Conservation (phyloP, 2,329 filamentous ascomycete species). For the Clarireedia monteithiana region DNA sequence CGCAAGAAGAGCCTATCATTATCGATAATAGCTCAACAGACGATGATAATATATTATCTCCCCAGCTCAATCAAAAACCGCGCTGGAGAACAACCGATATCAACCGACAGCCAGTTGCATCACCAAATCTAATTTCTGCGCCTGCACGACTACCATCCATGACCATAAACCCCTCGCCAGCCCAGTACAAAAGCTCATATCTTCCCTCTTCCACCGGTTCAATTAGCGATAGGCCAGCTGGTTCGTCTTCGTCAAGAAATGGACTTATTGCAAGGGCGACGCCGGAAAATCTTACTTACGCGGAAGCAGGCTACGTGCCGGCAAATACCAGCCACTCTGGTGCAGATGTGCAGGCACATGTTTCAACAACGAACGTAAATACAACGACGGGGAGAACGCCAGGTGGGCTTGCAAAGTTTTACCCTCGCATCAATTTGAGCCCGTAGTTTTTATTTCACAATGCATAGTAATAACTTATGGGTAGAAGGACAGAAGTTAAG, state of each 20-base stretch:
- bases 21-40: not conserved
- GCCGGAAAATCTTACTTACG: not conserved
- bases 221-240: too few species aligned
- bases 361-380: constrained; percentile 3
- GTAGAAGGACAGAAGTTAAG: not conserved
- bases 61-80: not conserved
- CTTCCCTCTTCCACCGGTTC: too few species aligned
- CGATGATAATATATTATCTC: not conserved
- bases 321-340: constrained; percentile 18
- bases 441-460: not conserved
- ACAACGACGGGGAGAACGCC: not conserved
- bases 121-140: not conserved
- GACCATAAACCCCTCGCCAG: not conserved
- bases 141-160: not conserved
- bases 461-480: not conserved
- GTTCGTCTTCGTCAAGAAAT: too few species aligned
- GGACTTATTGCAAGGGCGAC: too few species aligned
- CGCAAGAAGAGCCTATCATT: not conserved
- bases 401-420: too few species aligned
- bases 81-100: too few species aligned
- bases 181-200: too few species aligned
- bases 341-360: constrained; percentile 16
- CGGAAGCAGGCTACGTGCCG: constrained; percentile 11
- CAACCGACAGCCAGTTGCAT: too few species aligned
- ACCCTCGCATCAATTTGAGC: too few species aligned